Conservation (phyloP, 768 basidiomycete species). For the Dioszegia hungarica region DNA sequence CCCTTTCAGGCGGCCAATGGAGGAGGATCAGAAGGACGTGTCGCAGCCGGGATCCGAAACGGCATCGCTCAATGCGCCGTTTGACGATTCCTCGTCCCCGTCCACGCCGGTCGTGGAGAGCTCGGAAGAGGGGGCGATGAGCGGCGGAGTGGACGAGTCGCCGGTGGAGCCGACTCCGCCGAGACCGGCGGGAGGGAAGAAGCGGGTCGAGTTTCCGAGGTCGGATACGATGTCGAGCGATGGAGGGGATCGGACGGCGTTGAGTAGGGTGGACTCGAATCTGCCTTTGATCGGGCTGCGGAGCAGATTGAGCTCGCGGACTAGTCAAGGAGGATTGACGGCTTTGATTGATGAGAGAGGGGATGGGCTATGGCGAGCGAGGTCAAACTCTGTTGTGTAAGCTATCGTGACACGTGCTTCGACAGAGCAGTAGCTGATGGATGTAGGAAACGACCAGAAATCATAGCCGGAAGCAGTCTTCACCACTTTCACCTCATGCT, state of each 20-base stretch:
- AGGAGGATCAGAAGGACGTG: slow-evolving; percentile 43
- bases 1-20: slow-evolving; percentile 50
- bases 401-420: slow-evolving; percentile 40
- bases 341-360: slow-evolving; percentile 37
- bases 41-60: neutral
- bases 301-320: slow-evolving; percentile 32
- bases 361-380: slow-evolving; percentile 63
- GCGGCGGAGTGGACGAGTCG: neutral
- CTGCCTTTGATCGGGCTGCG: slow-evolving; percentile 32
- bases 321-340: slow-evolving; percentile 38
- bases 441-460: slow-evolving; percentile 52
- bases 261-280: slow-evolving; percentile 24
- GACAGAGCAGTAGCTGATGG: neutral
- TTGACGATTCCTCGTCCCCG: neutral
- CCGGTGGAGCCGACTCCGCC: neutral
- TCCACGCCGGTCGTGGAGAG: neutral
- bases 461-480: slow-evolving; percentile 76
- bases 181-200: neutral
- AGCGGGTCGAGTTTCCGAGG: slow-evolving; percentile 21
- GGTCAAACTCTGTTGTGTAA: slow-evolving; percentile 84
- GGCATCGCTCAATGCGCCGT: neutral
- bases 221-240: slow-evolving; percentile 35
- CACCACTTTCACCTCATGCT: slow-evolving; percentile 84
- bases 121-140: slow-evolving; percentile 4
- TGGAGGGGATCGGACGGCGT: slow-evolving; percentile 11